Conservation (phyloP, 2,329 filamentous ascomycete species). For the Ophiobolus disseminans region DNA sequence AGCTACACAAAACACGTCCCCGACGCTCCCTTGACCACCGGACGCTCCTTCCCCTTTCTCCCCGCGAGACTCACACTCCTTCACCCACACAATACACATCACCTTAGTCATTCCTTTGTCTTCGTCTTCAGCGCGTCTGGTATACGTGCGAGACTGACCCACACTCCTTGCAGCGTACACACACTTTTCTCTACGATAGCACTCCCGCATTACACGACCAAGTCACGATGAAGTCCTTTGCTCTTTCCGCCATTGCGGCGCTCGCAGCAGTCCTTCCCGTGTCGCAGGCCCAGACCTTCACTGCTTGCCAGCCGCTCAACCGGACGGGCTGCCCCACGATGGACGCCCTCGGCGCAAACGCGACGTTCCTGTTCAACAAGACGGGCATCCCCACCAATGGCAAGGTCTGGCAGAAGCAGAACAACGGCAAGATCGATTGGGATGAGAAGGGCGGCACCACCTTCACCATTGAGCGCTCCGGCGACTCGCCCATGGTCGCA, state of each 20-base stretch:
- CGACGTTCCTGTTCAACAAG: slow-evolving; percentile 61
- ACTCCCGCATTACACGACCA: not conserved
- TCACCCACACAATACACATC: slow-evolving; percentile 17
- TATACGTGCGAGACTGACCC: slow-evolving; percentile 40
- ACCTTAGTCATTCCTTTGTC: slow-evolving; percentile 32
- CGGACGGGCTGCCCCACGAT: slow-evolving; percentile 71
- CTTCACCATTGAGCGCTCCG: slow-evolving; percentile 73
- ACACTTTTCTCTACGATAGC: slow-evolving; percentile 10
- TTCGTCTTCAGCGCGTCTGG: slow-evolving; percentile 40
- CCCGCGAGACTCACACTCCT: slow-evolving; percentile 39
- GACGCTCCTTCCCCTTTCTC: slow-evolving; percentile 28
- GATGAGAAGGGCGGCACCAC: slow-evolving; percentile 67
- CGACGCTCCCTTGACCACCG: slow-evolving; percentile 30
- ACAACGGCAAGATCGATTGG: slow-evolving; percentile 70
- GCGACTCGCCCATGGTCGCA: slow-evolving; percentile 78
- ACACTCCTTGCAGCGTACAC: slow-evolving; percentile 38
- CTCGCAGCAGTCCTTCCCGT: slow-evolving; percentile 51
- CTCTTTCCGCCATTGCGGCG: slow-evolving; percentile 47
- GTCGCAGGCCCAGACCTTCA: slow-evolving; percentile 74
- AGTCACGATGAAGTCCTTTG: slow-evolving; percentile 39
- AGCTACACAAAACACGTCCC: slow-evolving; percentile 33
- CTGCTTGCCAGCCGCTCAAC: slow-evolving; percentile 78
- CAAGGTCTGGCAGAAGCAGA: slow-evolving; percentile 68
- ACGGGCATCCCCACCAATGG: slow-evolving; percentile 47
- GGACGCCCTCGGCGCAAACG: slow-evolving; percentile 70